Evolutionary conservation across 345 rosid species (phyloP).

Genomic region (Camelina sativa): DNA sequence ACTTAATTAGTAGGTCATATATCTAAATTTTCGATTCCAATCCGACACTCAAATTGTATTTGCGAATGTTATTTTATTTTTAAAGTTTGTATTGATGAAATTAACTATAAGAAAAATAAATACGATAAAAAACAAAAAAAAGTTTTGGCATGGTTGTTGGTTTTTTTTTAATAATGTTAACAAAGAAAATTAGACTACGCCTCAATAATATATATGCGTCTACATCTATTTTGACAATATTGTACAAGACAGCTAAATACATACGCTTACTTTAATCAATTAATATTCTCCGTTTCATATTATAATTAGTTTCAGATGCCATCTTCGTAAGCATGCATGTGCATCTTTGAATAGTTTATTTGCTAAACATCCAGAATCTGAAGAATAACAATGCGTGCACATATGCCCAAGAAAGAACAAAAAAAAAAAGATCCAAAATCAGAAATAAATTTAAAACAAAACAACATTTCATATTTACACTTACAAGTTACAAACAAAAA

Average conservation of each 20-base stretch:
- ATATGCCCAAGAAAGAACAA: constrained; percentile 19
- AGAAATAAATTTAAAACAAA: constrained; percentile 6
- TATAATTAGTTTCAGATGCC: constrained; percentile 23
- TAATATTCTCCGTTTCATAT: neutral
- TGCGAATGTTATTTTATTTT: neutral
- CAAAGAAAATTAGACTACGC: neutral
- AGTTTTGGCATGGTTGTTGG: neutral
- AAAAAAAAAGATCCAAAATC: constrained; percentile 6
- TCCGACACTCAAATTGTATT: neutral
- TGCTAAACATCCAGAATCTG: constrained; percentile 22
- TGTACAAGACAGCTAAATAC: constrained; percentile 24
- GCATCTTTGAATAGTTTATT: constrained; percentile 33
- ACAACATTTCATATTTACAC: constrained; percentile 34
- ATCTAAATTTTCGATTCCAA: neutral
- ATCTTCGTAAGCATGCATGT: constrained; percentile 37
- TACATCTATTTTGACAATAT: constrained; percentile 14
- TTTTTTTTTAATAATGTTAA: neutral
- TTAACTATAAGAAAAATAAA: neutral
- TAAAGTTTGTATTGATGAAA: neutral
- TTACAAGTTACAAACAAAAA: constrained; percentile 27
- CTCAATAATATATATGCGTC: neutral
- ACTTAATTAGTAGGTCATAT: no score
- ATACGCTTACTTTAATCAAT: neutral
- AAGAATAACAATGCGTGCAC: constrained; percentile 34
- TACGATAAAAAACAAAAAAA: neutral